phyloP scores from a whole-genome alignment of 495 filamentous ascomycete species.

The Neurospora sp. region DNA sequence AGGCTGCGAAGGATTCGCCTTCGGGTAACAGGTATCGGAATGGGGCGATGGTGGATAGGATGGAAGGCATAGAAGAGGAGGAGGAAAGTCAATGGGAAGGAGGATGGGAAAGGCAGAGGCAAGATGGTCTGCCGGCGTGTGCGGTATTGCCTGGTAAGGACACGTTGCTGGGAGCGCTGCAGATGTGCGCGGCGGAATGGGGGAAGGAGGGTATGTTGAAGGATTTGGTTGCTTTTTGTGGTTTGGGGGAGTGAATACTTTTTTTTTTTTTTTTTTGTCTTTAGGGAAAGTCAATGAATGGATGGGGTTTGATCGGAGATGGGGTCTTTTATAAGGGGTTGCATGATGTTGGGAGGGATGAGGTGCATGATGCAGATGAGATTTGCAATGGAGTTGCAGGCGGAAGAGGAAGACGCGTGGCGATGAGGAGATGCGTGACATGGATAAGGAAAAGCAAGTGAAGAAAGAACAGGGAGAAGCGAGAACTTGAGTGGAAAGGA shows the following conservation, averaged over 20 bases:
- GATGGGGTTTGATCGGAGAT: background rate
- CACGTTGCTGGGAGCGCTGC: constrained; percentile 56
- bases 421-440: background rate
- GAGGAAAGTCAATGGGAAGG: background rate
- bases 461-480: background rate
- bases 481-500: background rate
- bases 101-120: background rate
- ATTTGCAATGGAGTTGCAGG: background rate
- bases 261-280: background rate
- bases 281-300: background rate
- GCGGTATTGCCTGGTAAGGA: constrained; percentile 57
- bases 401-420: background rate
- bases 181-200: constrained; percentile 45
- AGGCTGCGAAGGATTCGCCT: constrained; percentile 45
- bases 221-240: constrained; percentile 47
- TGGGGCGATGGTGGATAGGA: background rate
- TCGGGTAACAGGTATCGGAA: background rate
- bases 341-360: background rate
- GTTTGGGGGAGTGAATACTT: background rate
- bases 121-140: constrained; percentile 46
- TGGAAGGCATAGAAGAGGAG: background rate
- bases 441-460: background rate
- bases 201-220: constrained; percentile 53
- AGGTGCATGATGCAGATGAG: background rate
- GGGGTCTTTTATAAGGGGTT: background rate